Evolutionary conservation across 331 rosid genomes (phyloP).

Genomic region (Dryas integrifolia): DNA sequence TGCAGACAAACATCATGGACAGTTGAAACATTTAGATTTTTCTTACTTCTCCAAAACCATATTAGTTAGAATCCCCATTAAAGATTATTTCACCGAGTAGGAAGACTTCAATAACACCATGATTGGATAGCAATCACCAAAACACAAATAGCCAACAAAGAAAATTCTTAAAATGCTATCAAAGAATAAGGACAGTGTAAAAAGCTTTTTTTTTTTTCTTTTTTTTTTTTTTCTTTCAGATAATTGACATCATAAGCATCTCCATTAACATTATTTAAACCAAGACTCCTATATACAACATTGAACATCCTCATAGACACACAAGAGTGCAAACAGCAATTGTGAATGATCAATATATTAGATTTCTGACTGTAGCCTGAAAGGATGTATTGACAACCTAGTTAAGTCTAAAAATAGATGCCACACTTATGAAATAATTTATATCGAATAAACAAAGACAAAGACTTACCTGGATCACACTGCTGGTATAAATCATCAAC

Average conservation of each 20-base stretch:
- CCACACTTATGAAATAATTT: not conserved
- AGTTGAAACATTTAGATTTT: not conserved
- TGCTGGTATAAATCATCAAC: slow-evolving; percentile 75
- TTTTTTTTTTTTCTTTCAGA: not conserved
- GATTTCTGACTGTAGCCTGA: not conserved
- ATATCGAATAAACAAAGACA: not conserved
- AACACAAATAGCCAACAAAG: not conserved
- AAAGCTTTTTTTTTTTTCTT: not conserved
- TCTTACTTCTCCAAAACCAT: slow-evolving; percentile 5
- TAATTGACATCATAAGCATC: not conserved
- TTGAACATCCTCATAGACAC: not conserved
- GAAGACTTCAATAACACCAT: not conserved
- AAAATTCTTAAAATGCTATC: not conserved
- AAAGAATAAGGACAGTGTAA: no score
- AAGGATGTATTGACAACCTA: slow-evolving; percentile 6
- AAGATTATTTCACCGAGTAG: not conserved
- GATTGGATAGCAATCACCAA: not conserved
- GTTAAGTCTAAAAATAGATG: not conserved
- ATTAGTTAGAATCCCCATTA: not conserved
- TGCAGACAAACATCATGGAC: not conserved
- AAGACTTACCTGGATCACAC: slow-evolving; percentile 79
- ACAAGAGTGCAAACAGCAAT: not conserved
- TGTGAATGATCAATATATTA: not conserved
- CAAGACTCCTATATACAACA: not conserved
- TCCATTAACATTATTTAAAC: not conserved